phyloP scores from a whole-genome alignment of 2,329 filamentous ascomycete genomes.

The Talaromyces marneffei region DNA sequence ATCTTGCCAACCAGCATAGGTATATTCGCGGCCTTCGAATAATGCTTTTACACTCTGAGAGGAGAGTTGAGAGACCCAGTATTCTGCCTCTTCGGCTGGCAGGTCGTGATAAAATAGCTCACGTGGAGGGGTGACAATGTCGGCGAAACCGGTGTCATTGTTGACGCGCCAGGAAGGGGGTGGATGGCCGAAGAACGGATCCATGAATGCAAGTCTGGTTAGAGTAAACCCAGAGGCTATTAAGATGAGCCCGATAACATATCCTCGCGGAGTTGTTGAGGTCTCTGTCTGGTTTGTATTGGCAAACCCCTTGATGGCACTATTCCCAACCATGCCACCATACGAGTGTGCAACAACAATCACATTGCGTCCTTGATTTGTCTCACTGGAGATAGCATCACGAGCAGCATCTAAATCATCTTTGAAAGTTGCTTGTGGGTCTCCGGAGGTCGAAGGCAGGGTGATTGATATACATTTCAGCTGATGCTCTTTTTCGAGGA shows the following conservation, averaged over 20 bases:
- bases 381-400: slow-evolving; percentile 34
- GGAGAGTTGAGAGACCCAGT: slow-evolving; percentile 40
- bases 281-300: background rate
- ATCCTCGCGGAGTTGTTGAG: slow-evolving; percentile 21
- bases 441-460: slow-evolving; percentile 35
- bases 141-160: slow-evolving; percentile 38
- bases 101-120: slow-evolving; percentile 50
- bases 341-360: slow-evolving; percentile 48
- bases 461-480: slow-evolving; percentile 33
- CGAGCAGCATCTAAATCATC: slow-evolving; percentile 40
- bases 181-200: slow-evolving; percentile 37
- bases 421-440: slow-evolving; percentile 35
- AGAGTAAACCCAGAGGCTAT: slow-evolving; percentile 43
- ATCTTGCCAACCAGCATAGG: slow-evolving; percentile 46
- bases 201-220: slow-evolving; percentile 38
- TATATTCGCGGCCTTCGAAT: slow-evolving; percentile 41
- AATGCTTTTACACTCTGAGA: slow-evolving; percentile 41
- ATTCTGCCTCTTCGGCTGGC: slow-evolving; percentile 37
- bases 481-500: slow-evolving; percentile 27
- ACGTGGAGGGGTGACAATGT: slow-evolving; percentile 32
- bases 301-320: slow-evolving; percentile 43
- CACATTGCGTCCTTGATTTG: slow-evolving; percentile 36
- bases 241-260: slow-evolving; percentile 42
- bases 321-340: slow-evolving; percentile 44
- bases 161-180: slow-evolving; percentile 41